phyloP scores from a whole-genome alignment of 495 filamentous ascomycete genomes.

The Letharia columbiana region DNA sequence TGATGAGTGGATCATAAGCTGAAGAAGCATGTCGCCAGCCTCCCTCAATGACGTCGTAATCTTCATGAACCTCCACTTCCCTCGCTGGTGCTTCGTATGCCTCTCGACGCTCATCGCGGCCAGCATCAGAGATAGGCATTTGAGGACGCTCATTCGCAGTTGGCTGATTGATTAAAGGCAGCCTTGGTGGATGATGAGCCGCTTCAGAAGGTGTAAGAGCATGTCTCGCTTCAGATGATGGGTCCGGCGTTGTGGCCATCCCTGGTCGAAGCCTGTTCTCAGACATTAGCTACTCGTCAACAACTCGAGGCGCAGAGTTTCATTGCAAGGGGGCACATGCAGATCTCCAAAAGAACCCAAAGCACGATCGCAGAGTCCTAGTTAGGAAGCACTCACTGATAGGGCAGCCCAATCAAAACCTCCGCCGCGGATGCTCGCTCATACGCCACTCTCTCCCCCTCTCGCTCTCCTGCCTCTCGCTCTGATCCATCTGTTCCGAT shows the following conservation, averaged over 20 bases:
- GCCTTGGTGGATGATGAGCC: constrained; percentile 71
- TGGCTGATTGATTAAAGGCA: constrained; percentile 56
- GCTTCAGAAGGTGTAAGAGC: constrained; percentile 43
- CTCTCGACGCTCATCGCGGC: constrained; percentile 46
- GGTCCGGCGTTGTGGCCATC: not conserved
- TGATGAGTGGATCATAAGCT: too few relatives aligned
- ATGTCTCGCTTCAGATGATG: not conserved
- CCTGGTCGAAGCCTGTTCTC: not conserved
- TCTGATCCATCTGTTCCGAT: not conserved
- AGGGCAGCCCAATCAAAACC: not conserved
- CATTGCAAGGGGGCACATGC: not conserved
- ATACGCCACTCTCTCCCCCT: not conserved
- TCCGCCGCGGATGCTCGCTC: not conserved
- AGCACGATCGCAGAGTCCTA: not conserved
- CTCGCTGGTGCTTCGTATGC: constrained; percentile 73
- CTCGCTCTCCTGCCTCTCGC: not conserved
- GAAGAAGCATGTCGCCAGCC: too few relatives aligned
- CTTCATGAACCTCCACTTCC: constrained; percentile 95
- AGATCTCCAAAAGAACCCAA: not conserved
- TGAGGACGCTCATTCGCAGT: constrained; percentile 37
- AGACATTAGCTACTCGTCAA: not conserved
- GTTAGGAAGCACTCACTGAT: not conserved
- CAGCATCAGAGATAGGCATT: constrained; percentile 44
- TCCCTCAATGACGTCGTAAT: constrained; percentile 57
- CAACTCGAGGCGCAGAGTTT: not conserved